A percentile compares a stretch with the other conserved stretches of the same genome.
phyloP scores from a whole-genome alignment of 306 rosid species.

The Myrica gale region DNA sequence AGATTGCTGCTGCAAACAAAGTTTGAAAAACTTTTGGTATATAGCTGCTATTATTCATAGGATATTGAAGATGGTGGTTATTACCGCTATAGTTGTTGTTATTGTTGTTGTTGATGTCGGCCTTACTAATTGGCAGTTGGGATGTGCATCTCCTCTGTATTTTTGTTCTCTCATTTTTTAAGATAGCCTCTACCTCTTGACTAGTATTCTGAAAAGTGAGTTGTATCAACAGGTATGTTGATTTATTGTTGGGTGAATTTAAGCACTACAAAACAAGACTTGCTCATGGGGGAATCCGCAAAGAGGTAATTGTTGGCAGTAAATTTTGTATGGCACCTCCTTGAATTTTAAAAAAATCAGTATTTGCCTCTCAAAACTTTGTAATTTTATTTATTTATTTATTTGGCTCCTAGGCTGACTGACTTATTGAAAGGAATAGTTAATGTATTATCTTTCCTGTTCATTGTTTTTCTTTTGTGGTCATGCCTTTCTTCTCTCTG shows the following conservation, averaged over 20 bases:
- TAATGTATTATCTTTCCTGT: too few relatives aligned
- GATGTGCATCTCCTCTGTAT: neutral
- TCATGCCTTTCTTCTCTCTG: too few relatives aligned
- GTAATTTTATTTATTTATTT: neutral
- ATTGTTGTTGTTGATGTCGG: neutral
- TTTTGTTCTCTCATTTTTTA: neutral
- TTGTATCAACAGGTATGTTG: slow-evolving; percentile 73
- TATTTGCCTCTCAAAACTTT: neutral
- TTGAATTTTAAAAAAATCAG: neutral
- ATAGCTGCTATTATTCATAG: neutral
- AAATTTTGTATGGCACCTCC: slow-evolving; percentile 12
- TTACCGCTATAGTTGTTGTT: neutral
- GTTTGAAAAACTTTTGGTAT: neutral
- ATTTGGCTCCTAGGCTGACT: neutral
- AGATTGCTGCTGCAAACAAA: neutral
- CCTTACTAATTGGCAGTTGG: too few relatives aligned
- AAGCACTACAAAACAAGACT: slow-evolving; percentile 97
- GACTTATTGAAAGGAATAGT: neutral
- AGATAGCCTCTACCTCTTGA: slow-evolving; percentile 11
- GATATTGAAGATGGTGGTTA: neutral
- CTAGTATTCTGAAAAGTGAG: slow-evolving; percentile 35
- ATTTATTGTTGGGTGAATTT: slow-evolving; percentile 93
- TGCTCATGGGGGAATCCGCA: slow-evolving; percentile 80
- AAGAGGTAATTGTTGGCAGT: slow-evolving; percentile 63
- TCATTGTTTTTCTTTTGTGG: too few relatives aligned